Conservation (phyloP, 225 moss, liverwort and hornwort species). For the Rhytidiadelphus loreus region DNA sequence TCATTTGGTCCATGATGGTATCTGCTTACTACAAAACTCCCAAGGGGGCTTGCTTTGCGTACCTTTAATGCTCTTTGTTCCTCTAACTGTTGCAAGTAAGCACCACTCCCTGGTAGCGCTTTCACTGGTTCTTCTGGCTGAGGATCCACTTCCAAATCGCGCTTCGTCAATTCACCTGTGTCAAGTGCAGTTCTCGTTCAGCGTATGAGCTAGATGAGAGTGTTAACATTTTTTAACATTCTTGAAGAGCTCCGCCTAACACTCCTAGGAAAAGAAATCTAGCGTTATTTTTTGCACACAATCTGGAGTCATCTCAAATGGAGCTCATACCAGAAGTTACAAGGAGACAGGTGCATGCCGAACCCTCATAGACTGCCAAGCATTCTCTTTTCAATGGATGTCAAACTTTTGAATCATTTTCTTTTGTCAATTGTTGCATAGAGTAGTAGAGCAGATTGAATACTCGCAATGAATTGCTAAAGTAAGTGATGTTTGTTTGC, state of each 20-base stretch:
- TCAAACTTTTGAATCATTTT: neutral
- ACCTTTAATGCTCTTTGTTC: constrained; percentile 76
- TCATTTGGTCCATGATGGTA: no score
- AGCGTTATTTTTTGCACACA: neutral
- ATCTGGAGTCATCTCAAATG: neutral
- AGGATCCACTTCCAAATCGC: neutral
- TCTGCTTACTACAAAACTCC: neutral
- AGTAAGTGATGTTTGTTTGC: neutral
- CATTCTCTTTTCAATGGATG: neutral
- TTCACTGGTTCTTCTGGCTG: constrained; percentile 1
- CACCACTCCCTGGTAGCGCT: constrained; percentile 52
- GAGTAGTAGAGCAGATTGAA: neutral
- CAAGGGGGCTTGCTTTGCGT: neutral
- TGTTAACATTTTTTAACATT: neutral
- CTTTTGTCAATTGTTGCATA: neutral
- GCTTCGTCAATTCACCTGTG: neutral
- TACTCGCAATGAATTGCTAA: neutral
- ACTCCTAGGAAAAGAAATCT: no score
- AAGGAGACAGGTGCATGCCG: neutral
- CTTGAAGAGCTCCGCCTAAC: neutral
- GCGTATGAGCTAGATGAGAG: neutral
- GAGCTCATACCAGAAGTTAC: neutral
- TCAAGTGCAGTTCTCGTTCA: neutral
- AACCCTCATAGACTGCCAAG: neutral
- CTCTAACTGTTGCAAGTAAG: constrained; percentile 52